Conservation (phyloP, 306 rosid genomes). For the Oxytropis ochrocephala region DNA sequence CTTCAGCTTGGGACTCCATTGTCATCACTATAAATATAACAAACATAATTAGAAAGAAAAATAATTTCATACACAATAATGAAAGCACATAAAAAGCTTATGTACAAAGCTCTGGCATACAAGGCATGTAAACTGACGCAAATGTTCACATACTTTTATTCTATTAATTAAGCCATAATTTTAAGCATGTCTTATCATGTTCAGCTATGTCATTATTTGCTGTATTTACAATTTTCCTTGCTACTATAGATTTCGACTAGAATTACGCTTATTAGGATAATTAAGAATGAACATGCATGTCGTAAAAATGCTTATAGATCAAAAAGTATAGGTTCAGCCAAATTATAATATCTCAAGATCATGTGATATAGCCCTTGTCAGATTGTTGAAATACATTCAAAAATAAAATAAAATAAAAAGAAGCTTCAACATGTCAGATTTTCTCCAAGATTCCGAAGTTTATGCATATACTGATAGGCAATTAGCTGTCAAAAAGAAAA, state of each 20-base stretch:
- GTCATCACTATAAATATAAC: slow-evolving; percentile 56
- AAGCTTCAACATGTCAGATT: not conserved
- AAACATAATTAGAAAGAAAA: slow-evolving; percentile 14
- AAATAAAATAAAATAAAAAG: not conserved
- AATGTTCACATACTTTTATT: not conserved
- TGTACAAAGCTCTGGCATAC: not conserved
- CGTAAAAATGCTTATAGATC: slow-evolving; percentile 13
- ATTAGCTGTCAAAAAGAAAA: not conserved
- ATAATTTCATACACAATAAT: not conserved
- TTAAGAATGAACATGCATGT: slow-evolving; percentile 1
- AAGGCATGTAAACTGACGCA: not conserved
- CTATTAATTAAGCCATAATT: not conserved
- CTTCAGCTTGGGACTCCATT: slow-evolving; percentile 98
- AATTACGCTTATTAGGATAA: not conserved
- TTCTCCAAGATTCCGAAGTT: not conserved
- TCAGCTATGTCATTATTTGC: not conserved
- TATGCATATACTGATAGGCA: not conserved
- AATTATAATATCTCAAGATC: not conserved
- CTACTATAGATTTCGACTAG: not conserved
- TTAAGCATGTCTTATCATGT: not conserved
- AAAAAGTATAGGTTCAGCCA: not conserved
- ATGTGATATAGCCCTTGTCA: slow-evolving; percentile 4
- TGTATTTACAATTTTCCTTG: not conserved
- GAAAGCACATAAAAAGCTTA: not conserved
- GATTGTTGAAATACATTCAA: slow-evolving; percentile 6